Percentiles rank a stretch among this genome's conserved stretches.
These are phyloP conservation scores for Sedum album DNA, from an alignment of 164 flowering plant genomes.

Conservation along the genomic window DNA sequence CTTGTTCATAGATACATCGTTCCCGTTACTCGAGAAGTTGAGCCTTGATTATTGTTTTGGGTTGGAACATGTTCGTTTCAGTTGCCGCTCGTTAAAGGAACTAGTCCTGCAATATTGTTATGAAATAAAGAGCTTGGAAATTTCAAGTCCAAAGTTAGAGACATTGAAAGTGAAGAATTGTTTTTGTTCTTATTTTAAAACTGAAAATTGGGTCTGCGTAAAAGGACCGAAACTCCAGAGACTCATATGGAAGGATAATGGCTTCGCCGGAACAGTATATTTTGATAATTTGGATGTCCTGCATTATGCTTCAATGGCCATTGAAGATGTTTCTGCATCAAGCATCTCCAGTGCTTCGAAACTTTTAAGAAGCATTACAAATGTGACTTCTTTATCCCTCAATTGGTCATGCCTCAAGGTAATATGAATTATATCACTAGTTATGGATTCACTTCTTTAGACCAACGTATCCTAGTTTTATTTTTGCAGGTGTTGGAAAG, in stretches of 20 bases:
- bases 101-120: conserved; percentile 27
- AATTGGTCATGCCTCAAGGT: conserved; percentile 39
- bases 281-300: conserved; percentile 20
- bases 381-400: conserved; percentile 21
- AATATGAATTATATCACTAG: not conserved
- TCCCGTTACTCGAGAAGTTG: conserved; percentile 34
- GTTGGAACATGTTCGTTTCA: conserved; percentile 25
- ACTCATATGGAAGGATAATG: conserved; percentile 30
- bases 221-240: conserved; percentile 24
- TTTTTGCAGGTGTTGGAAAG: conserved; percentile 32
- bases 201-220: conserved; percentile 28
- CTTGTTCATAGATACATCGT: conserved; percentile 31
- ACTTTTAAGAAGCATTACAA: conserved; percentile 31
- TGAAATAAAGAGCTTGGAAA: conserved; percentile 27
- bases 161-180: conserved; percentile 26
- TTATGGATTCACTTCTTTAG: not conserved
- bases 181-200: conserved; percentile 17
- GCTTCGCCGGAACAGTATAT: conserved; percentile 17
- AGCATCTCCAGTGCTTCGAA: conserved; percentile 22
- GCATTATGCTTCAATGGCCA: conserved; percentile 25
- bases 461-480: not conserved
- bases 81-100: conserved; percentile 27
- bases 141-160: conserved; percentile 26
- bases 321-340: conserved; percentile 12
- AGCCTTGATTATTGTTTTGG: conserved; percentile 30